phyloP scores from a whole-genome alignment of 2,329 filamentous ascomycete genomes.

The Cercospora berteroae region DNA sequence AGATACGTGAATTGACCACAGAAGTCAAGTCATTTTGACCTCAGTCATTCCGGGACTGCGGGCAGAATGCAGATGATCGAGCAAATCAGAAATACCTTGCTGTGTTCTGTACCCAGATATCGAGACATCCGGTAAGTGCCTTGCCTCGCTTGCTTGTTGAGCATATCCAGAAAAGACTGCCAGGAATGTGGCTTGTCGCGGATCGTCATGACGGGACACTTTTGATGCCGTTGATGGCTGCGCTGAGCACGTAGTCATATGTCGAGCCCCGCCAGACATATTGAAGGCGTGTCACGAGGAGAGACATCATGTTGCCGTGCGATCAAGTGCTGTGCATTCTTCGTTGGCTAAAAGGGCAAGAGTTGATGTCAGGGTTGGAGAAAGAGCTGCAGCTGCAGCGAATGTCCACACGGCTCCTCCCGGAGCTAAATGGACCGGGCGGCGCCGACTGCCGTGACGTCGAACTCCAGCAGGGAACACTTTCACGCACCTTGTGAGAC shows the following conservation, averaged over 20 bases:
- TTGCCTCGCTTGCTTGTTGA: not conserved
- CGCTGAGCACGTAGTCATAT: not conserved
- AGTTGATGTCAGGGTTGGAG: not conserved
- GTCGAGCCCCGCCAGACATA: not conserved
- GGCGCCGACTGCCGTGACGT: not conserved
- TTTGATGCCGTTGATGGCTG: not conserved
- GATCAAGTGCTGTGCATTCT: not conserved
- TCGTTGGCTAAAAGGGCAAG: not conserved
- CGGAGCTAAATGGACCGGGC: not conserved
- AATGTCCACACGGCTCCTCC: not conserved
- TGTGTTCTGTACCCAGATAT: constrained; percentile 1
- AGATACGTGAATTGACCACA: not conserved
- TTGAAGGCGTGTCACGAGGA: not conserved
- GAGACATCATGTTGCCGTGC: not conserved
- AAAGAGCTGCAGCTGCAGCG: not conserved
- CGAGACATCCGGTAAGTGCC: not conserved
- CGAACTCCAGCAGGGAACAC: not conserved
- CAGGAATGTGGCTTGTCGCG: constrained; percentile 1
- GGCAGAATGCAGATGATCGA: constrained; percentile 35
- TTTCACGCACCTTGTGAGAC: not conserved
- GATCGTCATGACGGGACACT: not conserved
- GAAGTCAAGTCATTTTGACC: constrained; percentile 20
- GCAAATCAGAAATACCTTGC: constrained; percentile 33
- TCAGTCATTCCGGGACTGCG: constrained; percentile 31
- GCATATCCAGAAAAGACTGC: not conserved